Evolutionary conservation across 1,284 basidiomycete genomes (phyloP).

Genomic region (Volvariella volvacea): DNA sequence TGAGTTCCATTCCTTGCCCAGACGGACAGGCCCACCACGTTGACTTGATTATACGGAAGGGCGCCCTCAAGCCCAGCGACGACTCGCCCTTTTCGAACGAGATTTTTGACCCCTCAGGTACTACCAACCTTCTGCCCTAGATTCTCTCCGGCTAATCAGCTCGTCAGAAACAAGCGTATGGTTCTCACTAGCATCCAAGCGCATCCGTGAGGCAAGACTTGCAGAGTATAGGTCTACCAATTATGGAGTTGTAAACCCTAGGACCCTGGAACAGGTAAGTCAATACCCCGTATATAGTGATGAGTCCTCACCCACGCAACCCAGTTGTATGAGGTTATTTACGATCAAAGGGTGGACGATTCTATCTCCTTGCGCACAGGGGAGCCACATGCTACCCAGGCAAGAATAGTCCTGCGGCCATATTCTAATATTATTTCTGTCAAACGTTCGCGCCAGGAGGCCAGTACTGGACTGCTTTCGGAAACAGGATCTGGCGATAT

Average conservation of each 20-base stretch:
- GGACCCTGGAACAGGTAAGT: constrained; percentile 35
- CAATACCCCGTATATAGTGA: not conserved
- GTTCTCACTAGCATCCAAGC: constrained; percentile 31
- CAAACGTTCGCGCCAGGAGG: constrained; percentile 4
- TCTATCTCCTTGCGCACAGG: constrained; percentile 29
- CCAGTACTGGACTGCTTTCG: constrained; percentile 14
- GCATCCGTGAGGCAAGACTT: constrained; percentile 27
- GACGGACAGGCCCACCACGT: constrained; percentile 28
- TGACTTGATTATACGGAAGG: constrained; percentile 50
- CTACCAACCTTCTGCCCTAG: constrained; percentile 12
- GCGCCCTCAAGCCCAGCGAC: constrained; percentile 48
- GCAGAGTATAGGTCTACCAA: constrained; percentile 48
- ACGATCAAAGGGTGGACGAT: constrained; percentile 46
- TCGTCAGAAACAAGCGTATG: constrained; percentile 31
- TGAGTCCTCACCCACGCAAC: constrained; percentile 4
- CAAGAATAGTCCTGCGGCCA: constrained; percentile 30
- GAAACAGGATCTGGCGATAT: constrained; percentile 13
- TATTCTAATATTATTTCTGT: constrained; percentile 32
- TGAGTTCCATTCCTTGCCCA: constrained; percentile 22
- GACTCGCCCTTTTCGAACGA: constrained; percentile 55
- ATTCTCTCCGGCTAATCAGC: constrained; percentile 5
- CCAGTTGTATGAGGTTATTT: constrained; percentile 48
- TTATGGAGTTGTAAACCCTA: constrained; percentile 50
- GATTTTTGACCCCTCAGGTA: constrained; percentile 49
- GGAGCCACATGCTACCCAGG: constrained; percentile 11